Base-by-base conservation (phyloP, 805 yeast species). In the Kuraishia ogatae region DNA sequence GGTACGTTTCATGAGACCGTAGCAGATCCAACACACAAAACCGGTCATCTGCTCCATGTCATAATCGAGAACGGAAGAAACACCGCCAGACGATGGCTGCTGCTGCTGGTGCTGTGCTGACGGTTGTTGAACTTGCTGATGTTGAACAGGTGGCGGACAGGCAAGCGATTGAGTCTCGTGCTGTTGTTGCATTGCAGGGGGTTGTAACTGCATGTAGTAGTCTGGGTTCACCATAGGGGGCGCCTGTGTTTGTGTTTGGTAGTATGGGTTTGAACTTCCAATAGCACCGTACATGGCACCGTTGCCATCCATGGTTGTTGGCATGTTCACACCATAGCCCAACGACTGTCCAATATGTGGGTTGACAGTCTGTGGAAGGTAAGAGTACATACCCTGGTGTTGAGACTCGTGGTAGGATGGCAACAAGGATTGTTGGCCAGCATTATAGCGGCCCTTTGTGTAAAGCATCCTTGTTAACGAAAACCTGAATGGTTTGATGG, bases 1-100 rank as follows among this genome's bases (percentile, higher is more conserved):
- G 59, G 72, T 62, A 63, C 83, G 83, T 60, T 80, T 82, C 64
- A 86, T 77, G 65, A 87, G 76, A 29, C 89, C 85, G 61, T 78
- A 85, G 15, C 88, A 77, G 68, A 89, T 80, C 77, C 91, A 82
- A 53, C 90, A 77, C 52, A 90, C 74, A 63, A 89, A 94, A 56
- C 85, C 84, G 8, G 96, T 78, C 96, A 92, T 92, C 56, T 77
- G 72, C 48, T 78, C 78, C 54, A 90, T 70, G 60, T 89, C 91
- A 68, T 93, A 92, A 66, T 91, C 97, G 64, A 89, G 75, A 39
- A 82, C 85, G 17, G 85, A 77, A 46, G 85, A 76, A 51, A 89
- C 93, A 58, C 96, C 97, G 49, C 97, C 97, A 49, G 75, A 67
- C 2, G 72, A 26, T 53, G 53, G 35, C 50, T 53, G 51, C 43